A percentile compares a stretch with the other conserved stretches of the same genome.
These are phyloP conservation scores for Eleusine indica DNA, from an alignment of 176 grass and related monocot species.

Conservation along the genomic window DNA sequence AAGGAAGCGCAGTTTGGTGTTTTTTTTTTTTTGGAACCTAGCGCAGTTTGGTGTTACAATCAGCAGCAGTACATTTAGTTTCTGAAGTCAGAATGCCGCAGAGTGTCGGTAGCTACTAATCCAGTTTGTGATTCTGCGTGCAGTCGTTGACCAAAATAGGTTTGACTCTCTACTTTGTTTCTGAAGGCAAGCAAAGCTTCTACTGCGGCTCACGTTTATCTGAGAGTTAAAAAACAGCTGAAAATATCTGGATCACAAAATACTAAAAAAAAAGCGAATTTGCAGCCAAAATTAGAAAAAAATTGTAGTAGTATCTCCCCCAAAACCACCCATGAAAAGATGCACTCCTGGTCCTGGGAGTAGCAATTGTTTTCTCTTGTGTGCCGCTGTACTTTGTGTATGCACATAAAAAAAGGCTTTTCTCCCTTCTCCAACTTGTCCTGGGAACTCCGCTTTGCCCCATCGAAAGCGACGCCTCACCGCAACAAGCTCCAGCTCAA, in stretches of 20 bases:
- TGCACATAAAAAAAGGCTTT: slow-evolving; percentile 26
- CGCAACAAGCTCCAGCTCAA: not conserved
- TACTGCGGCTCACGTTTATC: not conserved
- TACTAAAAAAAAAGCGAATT: not conserved
- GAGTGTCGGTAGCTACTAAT: slow-evolving; percentile 28
- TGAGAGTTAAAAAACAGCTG: not conserved
- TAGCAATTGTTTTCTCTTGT: not conserved
- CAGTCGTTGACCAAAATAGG: slow-evolving; percentile 23
- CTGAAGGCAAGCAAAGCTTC: not conserved
- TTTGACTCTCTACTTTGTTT: slow-evolving; percentile 1
- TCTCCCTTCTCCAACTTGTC: not conserved
- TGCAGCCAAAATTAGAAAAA: not conserved
- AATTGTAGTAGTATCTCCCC: not conserved
- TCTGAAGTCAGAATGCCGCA: slow-evolving; percentile 21
- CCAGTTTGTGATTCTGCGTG: slow-evolving; percentile 3
- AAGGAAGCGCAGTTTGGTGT: not conserved
- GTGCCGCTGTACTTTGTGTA: not conserved
- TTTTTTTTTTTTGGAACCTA: too few relatives aligned
- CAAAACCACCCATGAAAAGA: slow-evolving; percentile 1
- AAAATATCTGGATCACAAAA: not conserved
- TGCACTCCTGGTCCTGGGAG: not conserved
- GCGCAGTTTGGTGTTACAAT: not conserved
- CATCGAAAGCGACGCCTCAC: slow-evolving; percentile 43
- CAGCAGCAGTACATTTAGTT: not conserved
- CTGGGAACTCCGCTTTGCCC: slow-evolving; percentile 32